Evolutionary conservation across 208 protist genomes (phyloP), one percentile per base, ranked within the genome.

Genomic region (Leishmania turanica): DNA sequence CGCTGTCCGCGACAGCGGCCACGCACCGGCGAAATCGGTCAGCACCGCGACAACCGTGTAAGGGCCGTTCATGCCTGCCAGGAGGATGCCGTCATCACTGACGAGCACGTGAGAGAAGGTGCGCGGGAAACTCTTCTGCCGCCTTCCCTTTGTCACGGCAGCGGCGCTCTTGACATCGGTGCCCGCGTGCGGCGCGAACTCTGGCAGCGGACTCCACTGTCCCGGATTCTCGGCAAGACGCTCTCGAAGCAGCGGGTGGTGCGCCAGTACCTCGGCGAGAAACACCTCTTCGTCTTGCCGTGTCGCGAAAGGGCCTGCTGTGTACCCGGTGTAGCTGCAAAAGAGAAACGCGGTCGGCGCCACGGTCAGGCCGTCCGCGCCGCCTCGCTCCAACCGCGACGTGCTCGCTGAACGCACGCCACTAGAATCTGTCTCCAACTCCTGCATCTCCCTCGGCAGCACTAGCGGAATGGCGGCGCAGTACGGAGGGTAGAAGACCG

Each of bases 401-500:
- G 34, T 42, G 19, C 37, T 47, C 17, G 37, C 40, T 6, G 73
- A 27, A 47, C 56, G 74, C 40, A 5, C 17, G 37, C 37, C 11
- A 15, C 56, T 19, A 19, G 53, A 24, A 21, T 71, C 9, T 4
- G 53, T 4, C 31, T 78, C 82, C 15, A 75, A 42, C 51, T 78
- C 70, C 34, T 75, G 76, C 77, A 85, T 81, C 62, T 80, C 81
- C 31, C 81, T 60, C 40, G 82, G 82, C 69, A 85, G 62, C 42
- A 91, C 73, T 54, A 94, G 56, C 9, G 88, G 85, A 49, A 94
- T 79, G 47, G 89, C 83, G 27, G 88, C 88, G 31, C 82, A 76
- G 64, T 82, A 47, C 24, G 87, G 88, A 31, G 88, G 83, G 71
- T 91, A 87, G 83, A 90, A 90, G 34, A 94, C 79, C 0, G 85